Evolutionary conservation across 2,329 filamentous ascomycete genomes (phyloP), one percentile per base, ranked within the genome.

Genomic region (Ilyonectria sp.): DNA sequence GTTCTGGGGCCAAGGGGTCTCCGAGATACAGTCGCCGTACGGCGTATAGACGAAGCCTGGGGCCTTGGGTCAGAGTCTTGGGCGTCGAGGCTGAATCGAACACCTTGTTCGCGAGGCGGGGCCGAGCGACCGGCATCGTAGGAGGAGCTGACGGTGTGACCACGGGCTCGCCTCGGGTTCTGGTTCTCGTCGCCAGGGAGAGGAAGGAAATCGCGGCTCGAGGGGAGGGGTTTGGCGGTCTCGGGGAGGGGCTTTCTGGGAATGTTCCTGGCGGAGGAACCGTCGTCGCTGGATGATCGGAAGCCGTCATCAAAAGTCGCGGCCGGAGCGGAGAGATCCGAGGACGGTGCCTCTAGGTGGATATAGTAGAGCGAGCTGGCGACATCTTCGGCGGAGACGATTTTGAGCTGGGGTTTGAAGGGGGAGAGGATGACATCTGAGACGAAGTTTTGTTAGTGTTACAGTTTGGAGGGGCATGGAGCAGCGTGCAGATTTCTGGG

Each of bases 341-440:
- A 85, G 4, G 89, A 87, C 2, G 87, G 85, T 8, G 68, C 61
- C 63, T 78, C 76, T 44, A 97, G 88, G 81, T 98, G 95, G 60
- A 98, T 85, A 78, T 96, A 98, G 82, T 98, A 99, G 6, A 99
- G 86, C 15, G 92, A 97, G 75, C 91, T 94, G 63, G 92, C 90
- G 55, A 99, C 91, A 78, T 98, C 95, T 78, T 95, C 92, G 50
- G 89, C 91, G 0, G 94, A 97, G 70, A 99, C 94, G 67, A 94
- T 95, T 79, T 96, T 97, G 47, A 92, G 87, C 58, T 93, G 91
- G 2, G 96, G 96, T 78, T 97, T 97, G 69, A 96, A 88, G 1
- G 96, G 93, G 1, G 95, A 97, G 52, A 99, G 89, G 74, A 98
- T 97, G 64, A 98, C 88, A 86, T 98, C 95, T 96, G 47, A 23